phyloP scores from a whole-genome alignment of 495 filamentous ascomycete genomes.

The Margaritispora aquatica region DNA sequence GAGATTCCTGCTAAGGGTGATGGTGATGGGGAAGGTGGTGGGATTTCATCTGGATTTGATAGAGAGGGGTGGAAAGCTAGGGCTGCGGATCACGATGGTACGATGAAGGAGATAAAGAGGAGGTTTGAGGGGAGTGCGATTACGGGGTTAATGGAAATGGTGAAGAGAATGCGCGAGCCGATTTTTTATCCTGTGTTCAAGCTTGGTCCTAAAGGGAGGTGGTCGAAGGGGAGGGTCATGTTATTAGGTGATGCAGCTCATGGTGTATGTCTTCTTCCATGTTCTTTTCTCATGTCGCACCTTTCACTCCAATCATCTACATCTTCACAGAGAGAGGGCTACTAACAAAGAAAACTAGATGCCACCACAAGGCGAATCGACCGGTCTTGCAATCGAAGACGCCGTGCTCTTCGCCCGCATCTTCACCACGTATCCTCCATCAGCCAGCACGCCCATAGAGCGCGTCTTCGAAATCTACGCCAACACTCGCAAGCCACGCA shows the following conservation, averaged over 20 bases:
- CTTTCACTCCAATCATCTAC: neutral
- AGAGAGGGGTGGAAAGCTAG: conserved; percentile 43
- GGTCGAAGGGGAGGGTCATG: conserved; percentile 43
- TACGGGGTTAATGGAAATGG: conserved; percentile 42
- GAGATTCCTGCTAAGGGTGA: conserved; percentile 41
- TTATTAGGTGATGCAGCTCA: conserved; percentile 55
- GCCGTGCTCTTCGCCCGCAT: conserved; percentile 49
- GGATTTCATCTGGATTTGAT: too few relatives aligned
- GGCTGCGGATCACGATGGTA: conserved; percentile 32
- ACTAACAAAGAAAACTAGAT: conserved; percentile 29
- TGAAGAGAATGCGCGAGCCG: conserved; percentile 43
- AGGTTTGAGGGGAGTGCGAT: conserved; percentile 40
- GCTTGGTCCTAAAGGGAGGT: conserved; percentile 41
- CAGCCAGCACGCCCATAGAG: too few relatives aligned
- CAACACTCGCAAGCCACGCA: conserved; percentile 37
- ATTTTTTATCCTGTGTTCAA: conserved; percentile 57
- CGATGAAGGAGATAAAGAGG: conserved; percentile 36
- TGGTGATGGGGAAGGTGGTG: too few relatives aligned
- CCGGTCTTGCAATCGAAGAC: conserved; percentile 56
- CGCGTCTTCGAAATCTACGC: conserved; percentile 49
- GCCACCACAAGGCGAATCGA: conserved; percentile 57
- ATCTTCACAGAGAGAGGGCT: neutral
- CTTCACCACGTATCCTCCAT: conserved; percentile 28
- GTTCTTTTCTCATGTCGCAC: neutral
- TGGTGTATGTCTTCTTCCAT: conserved; percentile 36